These are phyloP conservation scores for Aegilops bicornis DNA, from an alignment of 176 grass and related monocot species.

Conservation along the genomic window DNA sequence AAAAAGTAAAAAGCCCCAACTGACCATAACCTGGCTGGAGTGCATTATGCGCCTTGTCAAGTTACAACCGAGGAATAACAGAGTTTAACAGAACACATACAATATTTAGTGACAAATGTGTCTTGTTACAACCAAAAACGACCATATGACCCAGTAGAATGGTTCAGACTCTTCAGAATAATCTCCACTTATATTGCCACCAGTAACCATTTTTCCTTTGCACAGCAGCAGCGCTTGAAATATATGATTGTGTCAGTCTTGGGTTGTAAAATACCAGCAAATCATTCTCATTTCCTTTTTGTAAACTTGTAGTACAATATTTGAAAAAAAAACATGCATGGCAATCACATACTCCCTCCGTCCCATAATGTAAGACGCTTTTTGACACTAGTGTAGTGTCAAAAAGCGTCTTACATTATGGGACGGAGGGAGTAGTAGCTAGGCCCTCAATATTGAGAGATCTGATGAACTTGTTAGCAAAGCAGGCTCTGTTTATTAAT, in stretches of 20 bases:
- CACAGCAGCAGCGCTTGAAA: background rate
- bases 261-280: background rate
- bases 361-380: too few relatives aligned
- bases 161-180: background rate
- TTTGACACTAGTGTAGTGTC: too few relatives aligned
- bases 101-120: background rate
- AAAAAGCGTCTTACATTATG: too few relatives aligned
- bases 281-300: background rate
- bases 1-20: background rate
- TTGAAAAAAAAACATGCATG: background rate
- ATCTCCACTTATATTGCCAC: background rate
- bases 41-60: background rate
- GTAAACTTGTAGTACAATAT: background rate
- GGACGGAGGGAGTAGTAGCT: too few relatives aligned
- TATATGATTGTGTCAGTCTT: background rate
- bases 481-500: background rate
- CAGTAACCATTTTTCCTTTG: background rate
- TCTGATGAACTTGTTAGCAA: background rate
- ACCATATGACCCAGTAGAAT: background rate
- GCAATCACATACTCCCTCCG: too few relatives aligned
- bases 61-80: background rate
- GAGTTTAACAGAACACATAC: background rate
- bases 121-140: background rate
- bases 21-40: background rate
- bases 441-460: background rate